These are phyloP conservation scores for Auricularia sp. DNA, from an alignment of 768 basidiomycete species.

Conservation along the genomic window DNA sequence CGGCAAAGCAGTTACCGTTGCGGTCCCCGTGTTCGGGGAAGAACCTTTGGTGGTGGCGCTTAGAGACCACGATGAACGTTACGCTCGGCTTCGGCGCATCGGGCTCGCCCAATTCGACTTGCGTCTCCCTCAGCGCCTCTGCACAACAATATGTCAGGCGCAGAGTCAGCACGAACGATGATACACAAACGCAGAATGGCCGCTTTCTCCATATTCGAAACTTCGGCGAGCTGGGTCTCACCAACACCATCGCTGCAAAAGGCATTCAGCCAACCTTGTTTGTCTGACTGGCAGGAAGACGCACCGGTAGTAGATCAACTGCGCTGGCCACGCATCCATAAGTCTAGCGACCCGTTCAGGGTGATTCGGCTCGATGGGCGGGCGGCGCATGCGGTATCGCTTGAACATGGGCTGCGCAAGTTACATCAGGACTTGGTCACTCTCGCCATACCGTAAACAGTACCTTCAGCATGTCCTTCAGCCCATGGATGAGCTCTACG, in stretches of 20 bases:
- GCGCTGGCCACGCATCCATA: no score
- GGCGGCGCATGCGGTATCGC: no score
- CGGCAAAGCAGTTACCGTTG: slow-evolving; percentile 40
- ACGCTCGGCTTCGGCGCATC: slow-evolving; percentile 27
- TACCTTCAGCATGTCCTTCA: slow-evolving; percentile 25
- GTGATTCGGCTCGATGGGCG: no score
- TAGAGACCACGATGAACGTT: slow-evolving; percentile 52
- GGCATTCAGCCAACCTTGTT: background rate
- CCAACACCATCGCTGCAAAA: background rate
- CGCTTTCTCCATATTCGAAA: background rate
- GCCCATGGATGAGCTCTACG: slow-evolving; percentile 22
- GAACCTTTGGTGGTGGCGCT: slow-evolving; percentile 49
- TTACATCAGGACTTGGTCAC: background rate
- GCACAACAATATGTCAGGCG: background rate
- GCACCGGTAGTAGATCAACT: background rate
- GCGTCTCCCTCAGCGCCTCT: background rate
- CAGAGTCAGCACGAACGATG: background rate
- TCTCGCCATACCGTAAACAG: background rate
- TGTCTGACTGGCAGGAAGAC: background rate
- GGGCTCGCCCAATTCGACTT: background rate
- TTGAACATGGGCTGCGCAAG: no score
- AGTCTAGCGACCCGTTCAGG: no score
- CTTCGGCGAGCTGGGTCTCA: background rate
- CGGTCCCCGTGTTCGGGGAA: slow-evolving; percentile 25
- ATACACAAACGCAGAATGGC: background rate